These are phyloP conservation scores for Eucalyptus fibrosa DNA, from an alignment of 345 rosid genomes.

Conservation along the genomic window DNA sequence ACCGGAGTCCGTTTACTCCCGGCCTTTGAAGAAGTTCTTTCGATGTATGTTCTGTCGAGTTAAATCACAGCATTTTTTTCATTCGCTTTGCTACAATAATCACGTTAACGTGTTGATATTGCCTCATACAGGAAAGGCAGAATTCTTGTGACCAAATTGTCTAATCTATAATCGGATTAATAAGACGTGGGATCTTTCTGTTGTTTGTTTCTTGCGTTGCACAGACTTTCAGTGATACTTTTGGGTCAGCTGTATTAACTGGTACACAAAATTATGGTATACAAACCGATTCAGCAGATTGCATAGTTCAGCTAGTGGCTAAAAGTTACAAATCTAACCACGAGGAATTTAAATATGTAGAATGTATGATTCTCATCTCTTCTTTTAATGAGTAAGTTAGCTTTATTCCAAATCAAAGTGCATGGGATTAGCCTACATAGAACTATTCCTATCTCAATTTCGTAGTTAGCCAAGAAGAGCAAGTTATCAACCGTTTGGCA, in stretches of 20 bases:
- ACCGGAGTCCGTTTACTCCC: constrained; percentile 52
- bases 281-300: not conserved
- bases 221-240: not conserved
- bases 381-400: not conserved
- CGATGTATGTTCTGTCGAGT: not conserved
- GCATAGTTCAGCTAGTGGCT: not conserved
- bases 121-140: not conserved
- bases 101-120: not conserved
- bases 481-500: not conserved
- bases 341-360: not conserved
- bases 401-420: not conserved
- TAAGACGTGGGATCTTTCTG: not conserved
- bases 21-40: constrained; percentile 25
- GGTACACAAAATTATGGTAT: not conserved
- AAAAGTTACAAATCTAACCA: not conserved
- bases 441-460: not conserved
- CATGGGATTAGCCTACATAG: not conserved
- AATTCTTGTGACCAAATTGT: not conserved
- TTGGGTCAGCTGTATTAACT: not conserved
- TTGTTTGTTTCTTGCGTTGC: not conserved
- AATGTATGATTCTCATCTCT: not conserved
- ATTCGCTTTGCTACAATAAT: not conserved
- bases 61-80: not conserved
- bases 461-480: not conserved
- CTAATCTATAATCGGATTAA: not conserved